Base-by-base conservation (phyloP, 2,329 filamentous ascomycete species). In the Celoporthe dispersa region DNA sequence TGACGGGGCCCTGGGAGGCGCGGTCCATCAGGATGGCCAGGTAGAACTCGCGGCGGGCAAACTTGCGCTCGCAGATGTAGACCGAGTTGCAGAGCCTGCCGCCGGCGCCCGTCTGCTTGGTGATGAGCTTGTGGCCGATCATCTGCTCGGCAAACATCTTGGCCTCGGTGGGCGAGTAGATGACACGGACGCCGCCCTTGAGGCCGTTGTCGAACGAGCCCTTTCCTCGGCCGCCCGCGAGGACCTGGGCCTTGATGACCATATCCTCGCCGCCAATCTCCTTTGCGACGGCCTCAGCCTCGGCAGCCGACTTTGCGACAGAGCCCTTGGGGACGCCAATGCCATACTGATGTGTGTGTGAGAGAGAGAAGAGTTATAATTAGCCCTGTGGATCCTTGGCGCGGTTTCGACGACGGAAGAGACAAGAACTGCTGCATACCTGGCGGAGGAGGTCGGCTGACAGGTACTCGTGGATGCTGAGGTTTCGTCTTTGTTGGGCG, bases 51-150 rank as follows among this genome's bases (percentile, higher is more conserved):
- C 96, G 92, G 76, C 96, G 94, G 77, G 96, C 96, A 80, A 98
- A 99, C 88, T 99, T 99, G 88, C 96, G 94, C 89, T 99, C 96
- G 85, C 95, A 97, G 81, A 99, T 98, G 87, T 97, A 98, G 81
- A 99, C 96, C 74, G 94, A 89, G 84, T 93, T 98, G 89, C 96
- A 99, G 81, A 97, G 90, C 82, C 96, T 94, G 80, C 96, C 96
- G 77, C 84, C 89, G 77, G 95, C 93, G 81, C 96, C 96, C 71
- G 96, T 99, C 88, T 99, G 96, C 90, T 99, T 99, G 83, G 96
- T 99, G 84, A 99, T 90, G 84, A 99, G 94, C 85, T 98, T 98
- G 87, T 99, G 95, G 80, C 96, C 96, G 84, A 99, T 98, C 96
- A 99, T 99, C 87, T 99, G 94, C 77, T 95, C 89, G 77, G 96